Percentiles rank a stretch among this genome's conserved stretches.
Evolutionary conservation across 1,284 basidiomycete genomes (phyloP).

Genomic region (Athelia psychrophila): DNA sequence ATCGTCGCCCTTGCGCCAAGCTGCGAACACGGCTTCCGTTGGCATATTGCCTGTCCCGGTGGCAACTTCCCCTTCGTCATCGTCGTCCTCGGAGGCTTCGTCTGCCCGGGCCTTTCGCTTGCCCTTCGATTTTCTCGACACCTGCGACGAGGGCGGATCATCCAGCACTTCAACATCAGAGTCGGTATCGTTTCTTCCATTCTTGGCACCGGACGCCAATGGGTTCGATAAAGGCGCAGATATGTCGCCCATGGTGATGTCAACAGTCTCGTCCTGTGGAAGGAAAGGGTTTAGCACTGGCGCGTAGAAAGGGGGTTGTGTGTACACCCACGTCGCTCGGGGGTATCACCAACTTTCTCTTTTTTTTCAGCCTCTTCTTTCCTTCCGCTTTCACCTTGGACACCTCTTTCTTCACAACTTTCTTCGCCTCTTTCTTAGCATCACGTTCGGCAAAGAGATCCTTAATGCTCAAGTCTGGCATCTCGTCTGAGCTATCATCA

Average conservation of each 20-base stretch:
- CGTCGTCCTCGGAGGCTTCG: constrained; percentile 4
- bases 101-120: constrained; percentile 7
- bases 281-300: not conserved
- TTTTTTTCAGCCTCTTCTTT: not conserved
- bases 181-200: not conserved
- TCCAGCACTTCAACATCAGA: constrained; percentile 1
- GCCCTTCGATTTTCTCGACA: constrained; percentile 15
- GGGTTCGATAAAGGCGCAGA: constrained; percentile 11
- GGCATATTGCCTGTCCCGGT: constrained; percentile 22
- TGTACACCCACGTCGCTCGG: constrained; percentile 14
- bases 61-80: constrained; percentile 13
- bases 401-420: too few species aligned
- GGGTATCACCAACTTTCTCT: not conserved
- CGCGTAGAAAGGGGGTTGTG: not conserved
- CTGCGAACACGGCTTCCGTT: constrained; percentile 40
- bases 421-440: constrained; percentile 8
- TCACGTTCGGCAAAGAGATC: constrained; percentile 17
- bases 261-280: constrained; percentile 18
- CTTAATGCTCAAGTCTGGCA: constrained; percentile 12
- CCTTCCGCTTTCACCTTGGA: too few species aligned
- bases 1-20: constrained; percentile 53
- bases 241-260: constrained; percentile 24
- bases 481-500: constrained; percentile 1
- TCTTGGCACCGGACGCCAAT: not conserved
- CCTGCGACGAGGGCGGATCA: not conserved